Conservation (phyloP, 2,329 filamentous ascomycete genomes). For the Exophiala spinifera region DNA sequence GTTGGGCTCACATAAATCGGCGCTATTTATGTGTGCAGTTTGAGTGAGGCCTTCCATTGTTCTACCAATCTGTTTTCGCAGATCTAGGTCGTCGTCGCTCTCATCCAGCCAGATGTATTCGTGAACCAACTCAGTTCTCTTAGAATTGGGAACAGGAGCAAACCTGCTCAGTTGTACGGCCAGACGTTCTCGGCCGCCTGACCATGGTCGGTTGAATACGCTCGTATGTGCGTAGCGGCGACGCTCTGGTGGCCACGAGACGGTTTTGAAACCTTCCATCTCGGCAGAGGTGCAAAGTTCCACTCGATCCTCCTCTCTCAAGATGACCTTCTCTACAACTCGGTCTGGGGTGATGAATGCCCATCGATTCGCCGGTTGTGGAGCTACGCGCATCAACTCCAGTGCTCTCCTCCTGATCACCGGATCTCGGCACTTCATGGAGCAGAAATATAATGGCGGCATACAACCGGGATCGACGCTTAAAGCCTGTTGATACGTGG, state of each 20-base stretch:
- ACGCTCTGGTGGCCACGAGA: slow-evolving; percentile 8
- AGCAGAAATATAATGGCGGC: slow-evolving; percentile 36
- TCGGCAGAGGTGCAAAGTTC: neutral
- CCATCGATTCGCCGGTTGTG: slow-evolving; percentile 19
- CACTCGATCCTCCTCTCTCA: slow-evolving; percentile 10
- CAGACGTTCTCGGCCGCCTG: slow-evolving; percentile 4
- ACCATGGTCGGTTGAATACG: slow-evolving; percentile 3
- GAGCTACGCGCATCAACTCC: slow-evolving; percentile 15
- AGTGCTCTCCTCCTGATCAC: slow-evolving; percentile 31
- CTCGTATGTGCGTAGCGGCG: slow-evolving; percentile 10
- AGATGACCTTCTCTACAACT: slow-evolving; percentile 15
- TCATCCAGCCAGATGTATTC: slow-evolving; percentile 15
- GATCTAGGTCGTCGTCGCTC: too few species aligned
- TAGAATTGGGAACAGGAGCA: neutral
- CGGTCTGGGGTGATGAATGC: slow-evolving; percentile 6
- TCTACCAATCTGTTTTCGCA: too few species aligned
- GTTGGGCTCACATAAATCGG: too few species aligned
- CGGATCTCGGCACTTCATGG: slow-evolving; percentile 35
- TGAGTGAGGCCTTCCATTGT: too few species aligned
- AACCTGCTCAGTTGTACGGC: slow-evolving; percentile 12
- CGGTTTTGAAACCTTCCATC: neutral
- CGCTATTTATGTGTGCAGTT: too few species aligned
- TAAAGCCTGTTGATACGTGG: slow-evolving; percentile 1
- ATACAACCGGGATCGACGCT: slow-evolving; percentile 34
- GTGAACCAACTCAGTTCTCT: slow-evolving; percentile 5